These are phyloP conservation scores for Pythium apleroticum DNA, from an alignment of 352 stramenopile genomes.

Conservation along the genomic window DNA sequence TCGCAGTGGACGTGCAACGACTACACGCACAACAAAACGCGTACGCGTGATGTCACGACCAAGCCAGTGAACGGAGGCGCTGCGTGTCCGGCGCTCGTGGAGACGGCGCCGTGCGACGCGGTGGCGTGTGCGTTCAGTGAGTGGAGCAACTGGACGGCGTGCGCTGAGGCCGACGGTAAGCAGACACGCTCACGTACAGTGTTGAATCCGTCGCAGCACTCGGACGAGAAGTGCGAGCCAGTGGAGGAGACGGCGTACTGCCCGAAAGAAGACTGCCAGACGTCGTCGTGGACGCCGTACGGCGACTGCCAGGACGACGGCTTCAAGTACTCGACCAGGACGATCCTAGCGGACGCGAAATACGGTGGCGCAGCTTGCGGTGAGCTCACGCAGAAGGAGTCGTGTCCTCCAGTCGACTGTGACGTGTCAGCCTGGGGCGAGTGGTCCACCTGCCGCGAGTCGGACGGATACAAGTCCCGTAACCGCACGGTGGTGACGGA, in stretches of 20 bases:
- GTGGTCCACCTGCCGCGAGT: conserved; percentile 10
- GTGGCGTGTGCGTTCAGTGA: conserved; percentile 47
- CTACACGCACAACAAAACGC: conserved; percentile 32
- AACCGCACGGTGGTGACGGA: conserved; percentile 33
- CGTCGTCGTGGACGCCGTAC: not conserved
- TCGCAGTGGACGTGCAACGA: conserved; percentile 39
- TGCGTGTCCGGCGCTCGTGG: conserved; percentile 28
- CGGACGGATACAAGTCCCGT: conserved; percentile 9
- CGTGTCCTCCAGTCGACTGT: conserved; percentile 12
- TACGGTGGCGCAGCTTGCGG: conserved; percentile 4
- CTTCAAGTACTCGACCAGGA: not conserved
- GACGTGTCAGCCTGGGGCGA: not conserved
- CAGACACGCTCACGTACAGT: conserved; percentile 29
- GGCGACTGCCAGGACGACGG: conserved; percentile 4
- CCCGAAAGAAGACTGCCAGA: conserved; percentile 3
- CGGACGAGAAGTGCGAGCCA: conserved; percentile 7
- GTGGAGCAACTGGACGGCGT: conserved; percentile 43
- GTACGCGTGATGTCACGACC: conserved; percentile 33
- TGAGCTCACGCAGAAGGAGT: not conserved
- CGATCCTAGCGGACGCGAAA: not conserved
- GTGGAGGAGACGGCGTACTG: conserved; percentile 15
- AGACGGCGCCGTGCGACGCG: conserved; percentile 41
- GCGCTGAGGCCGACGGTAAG: conserved; percentile 36
- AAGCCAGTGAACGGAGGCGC: conserved; percentile 35
- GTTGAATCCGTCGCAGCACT: not conserved